phyloP scores from a whole-genome alignment of 495 filamentous ascomycete genomes.

The Parachaetomium inaequale region DNA sequence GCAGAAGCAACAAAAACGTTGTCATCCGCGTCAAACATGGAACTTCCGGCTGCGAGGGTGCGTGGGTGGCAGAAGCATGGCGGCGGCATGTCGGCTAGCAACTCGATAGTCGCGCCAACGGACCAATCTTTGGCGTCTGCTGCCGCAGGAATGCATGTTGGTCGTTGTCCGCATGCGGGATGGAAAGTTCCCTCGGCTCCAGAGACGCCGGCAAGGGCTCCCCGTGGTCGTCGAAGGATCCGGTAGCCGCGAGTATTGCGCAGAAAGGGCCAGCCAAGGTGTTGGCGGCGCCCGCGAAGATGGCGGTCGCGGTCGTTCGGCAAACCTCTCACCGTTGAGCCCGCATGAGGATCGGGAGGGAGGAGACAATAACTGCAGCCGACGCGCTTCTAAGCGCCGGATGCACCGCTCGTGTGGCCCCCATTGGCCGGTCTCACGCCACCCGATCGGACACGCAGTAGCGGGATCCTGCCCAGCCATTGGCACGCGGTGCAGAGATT shows the following conservation, averaged over 20 bases:
- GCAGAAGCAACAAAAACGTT: neutral
- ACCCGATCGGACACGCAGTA: conserved; percentile 18
- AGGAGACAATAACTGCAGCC: conserved; percentile 14
- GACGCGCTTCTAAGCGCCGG: conserved; percentile 36
- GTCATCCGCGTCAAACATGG: neutral
- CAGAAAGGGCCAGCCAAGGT: neutral
- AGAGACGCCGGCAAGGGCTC: neutral
- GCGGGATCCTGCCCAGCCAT: conserved; percentile 21
- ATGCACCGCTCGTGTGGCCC: neutral
- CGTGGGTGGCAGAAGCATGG: neutral
- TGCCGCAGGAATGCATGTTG: conserved; percentile 16
- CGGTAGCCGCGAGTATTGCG: neutral
- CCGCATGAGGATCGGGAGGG: neutral
- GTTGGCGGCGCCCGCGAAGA: conserved; percentile 3
- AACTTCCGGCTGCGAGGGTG: neutral
- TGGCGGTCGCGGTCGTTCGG: conserved; percentile 1
- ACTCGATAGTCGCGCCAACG: conserved; percentile 17
- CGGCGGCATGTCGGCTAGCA: conserved; percentile 13
- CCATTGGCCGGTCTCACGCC: conserved; percentile 32
- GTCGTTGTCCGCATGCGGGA: neutral
- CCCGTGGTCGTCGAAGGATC: neutral
- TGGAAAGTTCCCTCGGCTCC: neutral
- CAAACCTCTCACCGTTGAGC: neutral
- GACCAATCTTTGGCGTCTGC: conserved; percentile 12
- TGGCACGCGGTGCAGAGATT: conserved; percentile 21